Conservation (phyloP, 2,329 filamentous ascomycete species). For the Periconia digitata region DNA sequence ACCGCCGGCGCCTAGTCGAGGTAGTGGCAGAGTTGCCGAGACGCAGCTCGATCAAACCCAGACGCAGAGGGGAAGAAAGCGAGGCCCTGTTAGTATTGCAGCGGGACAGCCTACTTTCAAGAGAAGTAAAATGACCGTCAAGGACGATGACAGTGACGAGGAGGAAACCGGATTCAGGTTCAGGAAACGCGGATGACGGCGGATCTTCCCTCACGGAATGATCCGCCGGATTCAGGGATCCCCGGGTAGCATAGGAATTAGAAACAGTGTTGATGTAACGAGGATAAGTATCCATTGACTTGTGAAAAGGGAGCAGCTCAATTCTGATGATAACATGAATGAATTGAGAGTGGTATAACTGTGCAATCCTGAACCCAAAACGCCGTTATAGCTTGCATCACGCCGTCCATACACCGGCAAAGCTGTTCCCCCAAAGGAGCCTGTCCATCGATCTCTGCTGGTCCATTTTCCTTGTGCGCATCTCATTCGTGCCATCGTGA, state of each 20-base stretch:
- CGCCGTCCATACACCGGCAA: too few species aligned
- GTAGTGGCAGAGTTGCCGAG: slow-evolving; percentile 27
- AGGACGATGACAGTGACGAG: slow-evolving; percentile 57
- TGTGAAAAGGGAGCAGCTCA: too few species aligned
- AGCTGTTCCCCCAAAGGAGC: neutral
- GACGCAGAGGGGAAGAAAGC: slow-evolving; percentile 30
- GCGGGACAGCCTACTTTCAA: slow-evolving; percentile 30
- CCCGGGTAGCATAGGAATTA: too few species aligned
- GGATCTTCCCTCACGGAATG: too few species aligned
- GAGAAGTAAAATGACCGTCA: slow-evolving; percentile 22
- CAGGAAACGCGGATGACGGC: slow-evolving; percentile 33
- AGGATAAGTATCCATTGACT: too few species aligned
- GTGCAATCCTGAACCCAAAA: slow-evolving; percentile 11
- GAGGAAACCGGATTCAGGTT: slow-evolving; percentile 61
- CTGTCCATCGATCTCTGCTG: neutral
- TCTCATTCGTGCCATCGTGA: too few species aligned
- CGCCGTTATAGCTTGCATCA: slow-evolving; percentile 8
- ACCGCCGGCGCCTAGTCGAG: slow-evolving; percentile 15
- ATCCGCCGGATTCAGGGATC: too few species aligned
- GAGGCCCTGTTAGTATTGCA: slow-evolving; percentile 17
- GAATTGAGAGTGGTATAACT: slow-evolving; percentile 5
- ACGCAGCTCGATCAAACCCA: slow-evolving; percentile 34
- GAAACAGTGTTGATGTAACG: too few species aligned
- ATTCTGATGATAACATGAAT: neutral
- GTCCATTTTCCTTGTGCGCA: too few species aligned